Conservation (phyloP, 2,329 filamentous ascomycete species). For the Trichoderma oligosporum region DNA sequence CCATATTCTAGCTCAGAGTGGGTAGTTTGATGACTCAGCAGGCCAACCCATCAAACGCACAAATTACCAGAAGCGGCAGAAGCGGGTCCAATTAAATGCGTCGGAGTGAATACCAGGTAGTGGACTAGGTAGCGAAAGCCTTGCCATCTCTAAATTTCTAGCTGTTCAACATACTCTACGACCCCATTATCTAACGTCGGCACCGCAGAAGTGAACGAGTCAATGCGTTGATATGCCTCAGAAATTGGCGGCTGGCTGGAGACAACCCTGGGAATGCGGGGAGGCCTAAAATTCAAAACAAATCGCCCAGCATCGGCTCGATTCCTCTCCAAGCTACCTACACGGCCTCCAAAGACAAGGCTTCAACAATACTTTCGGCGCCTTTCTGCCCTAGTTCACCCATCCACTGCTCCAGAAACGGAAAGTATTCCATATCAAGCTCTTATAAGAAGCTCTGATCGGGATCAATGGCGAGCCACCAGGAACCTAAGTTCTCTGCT, state of each 20-base stretch:
- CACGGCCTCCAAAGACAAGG: slow-evolving; percentile 1
- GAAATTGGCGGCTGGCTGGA: slow-evolving; percentile 23
- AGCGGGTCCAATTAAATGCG: no score
- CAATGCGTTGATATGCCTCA: slow-evolving; percentile 26
- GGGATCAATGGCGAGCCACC: slow-evolving; percentile 17
- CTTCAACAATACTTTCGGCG: slow-evolving; percentile 11
- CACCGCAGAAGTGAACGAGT: background rate
- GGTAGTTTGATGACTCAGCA: slow-evolving; percentile 36
- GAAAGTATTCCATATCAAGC: slow-evolving; percentile 12
- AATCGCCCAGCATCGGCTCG: slow-evolving; percentile 22
- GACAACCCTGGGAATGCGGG: slow-evolving; percentile 31
- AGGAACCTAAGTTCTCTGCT: slow-evolving; percentile 1
- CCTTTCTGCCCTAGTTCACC: slow-evolving; percentile 22
- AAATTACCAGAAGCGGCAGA: no score
- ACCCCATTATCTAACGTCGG: background rate
- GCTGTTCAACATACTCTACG: background rate
- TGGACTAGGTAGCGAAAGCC: background rate
- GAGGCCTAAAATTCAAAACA: slow-evolving; percentile 24
- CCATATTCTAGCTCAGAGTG: slow-evolving; percentile 35
- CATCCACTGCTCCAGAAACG: slow-evolving; percentile 12
- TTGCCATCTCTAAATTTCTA: background rate
- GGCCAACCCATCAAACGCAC: slow-evolving; percentile 13
- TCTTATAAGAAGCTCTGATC: slow-evolving; percentile 11
- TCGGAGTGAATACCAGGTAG: background rate
- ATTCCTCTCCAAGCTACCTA: slow-evolving; percentile 15